Evolutionary conservation across 2,329 filamentous ascomycete genomes (phyloP).

Genomic region (Eutypa lata): DNA sequence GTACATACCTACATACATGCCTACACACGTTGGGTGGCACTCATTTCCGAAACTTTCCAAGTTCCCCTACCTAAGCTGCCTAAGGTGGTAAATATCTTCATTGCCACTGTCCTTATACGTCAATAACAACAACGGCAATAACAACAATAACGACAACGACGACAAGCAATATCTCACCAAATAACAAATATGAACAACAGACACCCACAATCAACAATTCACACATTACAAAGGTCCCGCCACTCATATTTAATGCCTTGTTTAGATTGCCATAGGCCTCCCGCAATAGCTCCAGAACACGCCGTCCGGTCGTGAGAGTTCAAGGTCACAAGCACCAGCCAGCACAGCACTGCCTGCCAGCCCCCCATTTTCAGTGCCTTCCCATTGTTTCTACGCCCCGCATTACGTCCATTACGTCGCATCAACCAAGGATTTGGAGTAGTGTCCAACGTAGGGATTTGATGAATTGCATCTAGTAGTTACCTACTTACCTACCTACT

Average conservation of each 20-base stretch:
- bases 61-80: no score
- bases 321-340: not conserved
- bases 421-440: not conserved
- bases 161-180: slow-evolving; percentile 7
- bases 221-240: slow-evolving; percentile 1
- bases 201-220: slow-evolving; percentile 5
- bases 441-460: not conserved
- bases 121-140: not conserved
- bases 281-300: not conserved
- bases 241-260: not conserved
- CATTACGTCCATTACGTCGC: slow-evolving; percentile 1
- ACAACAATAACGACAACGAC: not conserved
- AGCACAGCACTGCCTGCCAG: not conserved
- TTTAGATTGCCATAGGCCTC: not conserved
- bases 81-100: not conserved
- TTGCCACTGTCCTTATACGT: no score
- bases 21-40: not conserved
- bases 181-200: slow-evolving; percentile 24
- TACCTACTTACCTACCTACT: no score
- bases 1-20: no score
- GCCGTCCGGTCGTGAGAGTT: no score
- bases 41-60: no score
- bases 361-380: not conserved
- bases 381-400: not conserved
- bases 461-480: no score